A percentile compares a stretch with the other conserved stretches of the same genome.
phyloP scores from a whole-genome alignment of 2,329 filamentous ascomycete genomes.

The Venturia oleaginea region DNA sequence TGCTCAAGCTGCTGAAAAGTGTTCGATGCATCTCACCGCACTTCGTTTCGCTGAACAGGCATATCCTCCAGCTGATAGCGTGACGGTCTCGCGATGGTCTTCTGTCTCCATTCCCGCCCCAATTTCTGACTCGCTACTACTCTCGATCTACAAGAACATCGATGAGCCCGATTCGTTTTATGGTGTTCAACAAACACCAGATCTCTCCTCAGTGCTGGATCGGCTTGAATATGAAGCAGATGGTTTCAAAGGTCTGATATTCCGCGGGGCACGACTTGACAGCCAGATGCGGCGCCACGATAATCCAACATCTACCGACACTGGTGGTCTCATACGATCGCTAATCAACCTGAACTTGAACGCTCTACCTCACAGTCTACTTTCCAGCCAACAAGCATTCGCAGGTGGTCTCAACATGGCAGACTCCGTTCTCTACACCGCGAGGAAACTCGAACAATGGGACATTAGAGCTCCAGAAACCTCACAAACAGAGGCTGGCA shows the following conservation, averaged over 20 bases:
- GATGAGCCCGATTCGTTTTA: constrained; percentile 97
- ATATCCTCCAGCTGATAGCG: constrained; percentile 37
- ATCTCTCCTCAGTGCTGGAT: constrained; percentile 66
- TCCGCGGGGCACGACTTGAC: constrained; percentile 85
- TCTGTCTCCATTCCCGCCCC: constrained; percentile 21
- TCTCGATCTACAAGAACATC: constrained; percentile 81
- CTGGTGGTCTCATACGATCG: constrained; percentile 63
- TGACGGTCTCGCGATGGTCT: not conserved
- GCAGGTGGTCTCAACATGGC: constrained; percentile 50
- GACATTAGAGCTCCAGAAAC: constrained; percentile 67
- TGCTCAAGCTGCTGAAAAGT: constrained; percentile 62
- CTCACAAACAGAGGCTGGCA: constrained; percentile 54
- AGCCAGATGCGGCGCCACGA: constrained; percentile 62
- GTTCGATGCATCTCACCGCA: constrained; percentile 80
- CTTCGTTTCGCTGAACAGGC: constrained; percentile 73
- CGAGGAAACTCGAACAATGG: constrained; percentile 81
- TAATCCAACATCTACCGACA: constrained; percentile 48
- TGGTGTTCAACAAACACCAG: constrained; percentile 71
- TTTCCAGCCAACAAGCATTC: constrained; percentile 56
- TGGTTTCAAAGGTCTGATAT: constrained; percentile 77
- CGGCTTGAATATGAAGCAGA: constrained; percentile 85
- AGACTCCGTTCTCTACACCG: constrained; percentile 68
- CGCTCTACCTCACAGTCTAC: constrained; percentile 72
- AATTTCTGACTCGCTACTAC: constrained; percentile 56
- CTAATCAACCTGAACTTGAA: constrained; percentile 74